phyloP scores from a whole-genome alignment of 768 basidiomycete species.

The Suillus decipiens region DNA sequence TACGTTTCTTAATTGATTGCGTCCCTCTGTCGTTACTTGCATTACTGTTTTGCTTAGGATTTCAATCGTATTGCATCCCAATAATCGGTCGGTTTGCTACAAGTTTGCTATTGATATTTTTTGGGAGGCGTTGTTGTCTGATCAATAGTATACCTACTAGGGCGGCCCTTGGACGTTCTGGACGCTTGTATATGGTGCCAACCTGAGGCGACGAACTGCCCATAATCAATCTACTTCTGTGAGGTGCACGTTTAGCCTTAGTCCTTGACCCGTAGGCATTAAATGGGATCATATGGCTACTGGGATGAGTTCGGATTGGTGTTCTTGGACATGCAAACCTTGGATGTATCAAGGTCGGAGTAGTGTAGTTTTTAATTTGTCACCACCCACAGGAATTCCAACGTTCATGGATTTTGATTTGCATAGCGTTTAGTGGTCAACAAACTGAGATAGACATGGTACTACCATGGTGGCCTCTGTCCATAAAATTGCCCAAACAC shows the following conservation, averaged over 20 bases:
- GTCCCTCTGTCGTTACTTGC: constrained; percentile 31
- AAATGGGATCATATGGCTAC: too few relatives aligned
- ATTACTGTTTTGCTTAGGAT: constrained; percentile 30
- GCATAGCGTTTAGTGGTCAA: too few relatives aligned
- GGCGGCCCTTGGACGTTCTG: background rate
- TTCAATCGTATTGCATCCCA: constrained; percentile 20
- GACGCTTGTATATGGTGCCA: background rate
- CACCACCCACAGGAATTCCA: too few relatives aligned
- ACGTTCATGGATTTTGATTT: too few relatives aligned
- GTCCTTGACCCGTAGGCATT: background rate
- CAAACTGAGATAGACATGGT: too few relatives aligned
- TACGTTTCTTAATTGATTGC: constrained; percentile 29
- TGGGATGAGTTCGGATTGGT: too few relatives aligned
- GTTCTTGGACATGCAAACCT: too few relatives aligned
- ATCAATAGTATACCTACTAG: background rate
- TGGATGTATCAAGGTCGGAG: too few relatives aligned
- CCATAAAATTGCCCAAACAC: too few relatives aligned
- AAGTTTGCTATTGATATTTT: background rate
- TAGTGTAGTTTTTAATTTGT: too few relatives aligned
- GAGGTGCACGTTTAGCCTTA: background rate
- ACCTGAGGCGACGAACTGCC: background rate
- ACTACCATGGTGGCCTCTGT: too few relatives aligned
- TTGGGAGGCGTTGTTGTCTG: background rate
- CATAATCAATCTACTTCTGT: background rate
- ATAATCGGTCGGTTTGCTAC: constrained; percentile 8